A percentile compares a stretch with the other conserved stretches of the same genome.
phyloP scores from a whole-genome alignment of 2,329 filamentous ascomycete species.

The Cryphonectria nitschkei region DNA sequence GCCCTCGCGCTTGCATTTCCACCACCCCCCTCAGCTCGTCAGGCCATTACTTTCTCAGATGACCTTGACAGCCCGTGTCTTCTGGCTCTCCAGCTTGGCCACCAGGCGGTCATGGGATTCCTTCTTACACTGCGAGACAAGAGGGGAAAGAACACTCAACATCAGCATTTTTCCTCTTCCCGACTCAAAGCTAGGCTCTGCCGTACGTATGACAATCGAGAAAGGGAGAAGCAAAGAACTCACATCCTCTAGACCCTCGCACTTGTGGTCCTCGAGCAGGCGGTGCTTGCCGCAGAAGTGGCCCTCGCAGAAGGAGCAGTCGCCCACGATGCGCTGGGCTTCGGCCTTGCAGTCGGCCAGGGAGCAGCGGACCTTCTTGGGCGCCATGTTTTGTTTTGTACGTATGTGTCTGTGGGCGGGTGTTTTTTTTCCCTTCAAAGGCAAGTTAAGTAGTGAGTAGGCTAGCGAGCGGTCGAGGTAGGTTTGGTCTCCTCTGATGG shows the following conservation, averaged over 20 bases:
- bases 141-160: neutral
- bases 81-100: constrained; percentile 86
- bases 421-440: too few species aligned
- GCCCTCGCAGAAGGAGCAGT: constrained; percentile 92
- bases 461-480: too few species aligned
- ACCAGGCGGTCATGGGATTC: constrained; percentile 93
- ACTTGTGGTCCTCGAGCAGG: constrained; percentile 92
- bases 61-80: constrained; percentile 91
- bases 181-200: constrained; percentile 5
- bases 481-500: too few species aligned
- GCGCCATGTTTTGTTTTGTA: constrained; percentile 52
- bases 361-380: constrained; percentile 81
- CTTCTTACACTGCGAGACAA: constrained; percentile 77
- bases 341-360: constrained; percentile 87
- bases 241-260: constrained; percentile 86
- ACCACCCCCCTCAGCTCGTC: neutral
- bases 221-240: constrained; percentile 42
- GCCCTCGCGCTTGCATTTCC: neutral
- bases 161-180: constrained; percentile 20
- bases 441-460: too few species aligned
- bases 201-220: neutral
- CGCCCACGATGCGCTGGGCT: constrained; percentile 93
- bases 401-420: neutral
- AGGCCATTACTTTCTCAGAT: constrained; percentile 58
- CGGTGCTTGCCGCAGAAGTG: constrained; percentile 96